These are phyloP conservation scores for Athelia sp. DNA, from an alignment of 1,284 basidiomycete species.

Conservation along the genomic window DNA sequence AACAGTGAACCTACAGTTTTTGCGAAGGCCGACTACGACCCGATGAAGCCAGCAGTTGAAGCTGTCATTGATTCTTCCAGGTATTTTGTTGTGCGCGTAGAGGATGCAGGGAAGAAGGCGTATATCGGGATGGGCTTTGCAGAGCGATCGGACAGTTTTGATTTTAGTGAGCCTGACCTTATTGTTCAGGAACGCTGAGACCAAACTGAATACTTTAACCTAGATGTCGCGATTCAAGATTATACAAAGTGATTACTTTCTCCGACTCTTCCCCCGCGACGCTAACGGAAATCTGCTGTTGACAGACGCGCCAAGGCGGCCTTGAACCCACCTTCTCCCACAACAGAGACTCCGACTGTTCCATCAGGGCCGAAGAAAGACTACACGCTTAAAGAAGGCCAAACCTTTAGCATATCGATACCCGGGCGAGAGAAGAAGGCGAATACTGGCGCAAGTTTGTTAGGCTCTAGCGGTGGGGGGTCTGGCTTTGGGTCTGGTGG, in stretches of 20 bases:
- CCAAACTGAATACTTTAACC: constrained; percentile 6
- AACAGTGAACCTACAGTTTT: constrained; percentile 54
- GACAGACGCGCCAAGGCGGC: constrained; percentile 61
- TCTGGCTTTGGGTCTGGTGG: constrained; percentile 25
- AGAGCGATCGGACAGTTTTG: constrained; percentile 89
- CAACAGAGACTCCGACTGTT: constrained; percentile 37
- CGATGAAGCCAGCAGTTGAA: constrained; percentile 81
- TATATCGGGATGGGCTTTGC: constrained; percentile 94
- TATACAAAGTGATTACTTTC: constrained; percentile 71
- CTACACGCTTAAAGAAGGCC: constrained; percentile 93
- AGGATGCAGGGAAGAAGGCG: constrained; percentile 82
- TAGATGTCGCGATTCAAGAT: constrained; percentile 92
- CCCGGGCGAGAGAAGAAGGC: constrained; percentile 59
- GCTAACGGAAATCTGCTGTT: too few species aligned
- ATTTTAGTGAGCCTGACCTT: constrained; percentile 67
- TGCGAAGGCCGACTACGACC: constrained; percentile 86
- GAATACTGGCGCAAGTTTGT: constrained; percentile 23
- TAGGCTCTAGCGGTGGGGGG: constrained; percentile 27
- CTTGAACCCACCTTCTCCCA: constrained; percentile 46
- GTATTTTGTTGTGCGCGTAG: constrained; percentile 92
- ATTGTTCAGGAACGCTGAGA: constrained; percentile 2
- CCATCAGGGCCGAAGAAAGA: constrained; percentile 87
- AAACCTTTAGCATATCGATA: constrained; percentile 91
- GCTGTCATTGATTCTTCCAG: constrained; percentile 94
- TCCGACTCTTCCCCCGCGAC: constrained; percentile 4